A percentile compares a stretch with the other conserved stretches of the same genome.
phyloP scores from a whole-genome alignment of 116 monocot species.

The Zostera marina region DNA sequence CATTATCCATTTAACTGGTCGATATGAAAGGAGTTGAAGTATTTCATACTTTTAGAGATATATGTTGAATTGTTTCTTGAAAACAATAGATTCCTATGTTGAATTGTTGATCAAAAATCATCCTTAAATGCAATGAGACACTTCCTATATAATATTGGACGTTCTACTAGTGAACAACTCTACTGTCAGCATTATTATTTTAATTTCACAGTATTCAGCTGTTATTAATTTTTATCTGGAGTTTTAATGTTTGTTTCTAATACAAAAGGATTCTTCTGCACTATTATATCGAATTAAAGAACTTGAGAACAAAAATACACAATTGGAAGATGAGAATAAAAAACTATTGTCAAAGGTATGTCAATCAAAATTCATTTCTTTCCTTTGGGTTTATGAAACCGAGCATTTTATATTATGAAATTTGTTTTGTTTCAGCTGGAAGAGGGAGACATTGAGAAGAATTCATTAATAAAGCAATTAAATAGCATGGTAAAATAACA shows the following conservation, averaged over 20 bases:
- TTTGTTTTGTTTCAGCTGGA: conserved; percentile 35
- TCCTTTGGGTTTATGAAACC: neutral
- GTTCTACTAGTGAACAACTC: no score
- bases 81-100: no score
- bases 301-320: conserved; percentile 42
- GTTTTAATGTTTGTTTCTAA: neutral
- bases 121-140: no score
- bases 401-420: neutral
- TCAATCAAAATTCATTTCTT: neutral
- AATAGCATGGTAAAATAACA: conserved; percentile 42
- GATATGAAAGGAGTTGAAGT: no score
- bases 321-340: conserved; percentile 54
- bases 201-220: neutral
- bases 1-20: no score
- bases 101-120: no score
- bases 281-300: conserved; percentile 34
- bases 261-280: conserved; percentile 34
- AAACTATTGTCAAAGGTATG: conserved; percentile 45
- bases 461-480: conserved; percentile 33
- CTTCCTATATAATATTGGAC: no score
- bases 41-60: no score
- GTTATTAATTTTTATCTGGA: neutral
- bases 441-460: conserved; percentile 43
- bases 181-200: neutral
- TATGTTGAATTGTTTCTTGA: no score